Percentiles rank a stretch among this genome's conserved stretches.
phyloP scores from a whole-genome alignment of 2,329 filamentous ascomycete species.

The Geosmithia flava region DNA sequence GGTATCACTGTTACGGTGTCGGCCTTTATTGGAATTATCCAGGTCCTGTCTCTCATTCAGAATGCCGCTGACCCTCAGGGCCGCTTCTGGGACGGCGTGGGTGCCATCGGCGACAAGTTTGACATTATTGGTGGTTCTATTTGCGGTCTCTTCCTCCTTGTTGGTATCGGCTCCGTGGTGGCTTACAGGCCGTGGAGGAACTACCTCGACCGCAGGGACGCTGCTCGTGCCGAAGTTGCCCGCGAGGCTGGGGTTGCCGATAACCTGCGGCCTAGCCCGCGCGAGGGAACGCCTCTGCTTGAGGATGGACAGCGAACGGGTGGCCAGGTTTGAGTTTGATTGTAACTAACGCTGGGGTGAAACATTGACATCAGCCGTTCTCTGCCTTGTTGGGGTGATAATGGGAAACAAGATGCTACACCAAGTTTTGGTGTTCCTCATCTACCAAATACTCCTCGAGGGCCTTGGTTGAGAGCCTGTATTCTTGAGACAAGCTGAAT shows the following conservation, averaged over 20 bases:
- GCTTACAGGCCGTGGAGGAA: constrained; percentile 70
- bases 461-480: no score
- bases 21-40: constrained; percentile 73
- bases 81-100: constrained; percentile 83
- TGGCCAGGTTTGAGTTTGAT: background rate
- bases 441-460: no score
- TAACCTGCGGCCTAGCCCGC: background rate
- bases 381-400: no score
- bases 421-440: no score
- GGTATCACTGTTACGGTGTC: constrained; percentile 74
- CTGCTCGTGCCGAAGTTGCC: background rate
- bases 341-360: no score
- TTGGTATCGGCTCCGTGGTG: constrained; percentile 61
- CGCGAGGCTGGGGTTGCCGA: background rate
- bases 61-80: constrained; percentile 64
- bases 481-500: no score
- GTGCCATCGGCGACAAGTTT: constrained; percentile 64
- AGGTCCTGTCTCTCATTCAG: constrained; percentile 66
- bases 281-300: background rate
- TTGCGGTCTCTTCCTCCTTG: constrained; percentile 71
- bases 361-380: no score
- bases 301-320: background rate
- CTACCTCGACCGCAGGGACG: constrained; percentile 14
- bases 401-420: no score
- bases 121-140: constrained; percentile 80